Conservation (phyloP, 345 rosid species). For the Syzygium oleosum region DNA sequence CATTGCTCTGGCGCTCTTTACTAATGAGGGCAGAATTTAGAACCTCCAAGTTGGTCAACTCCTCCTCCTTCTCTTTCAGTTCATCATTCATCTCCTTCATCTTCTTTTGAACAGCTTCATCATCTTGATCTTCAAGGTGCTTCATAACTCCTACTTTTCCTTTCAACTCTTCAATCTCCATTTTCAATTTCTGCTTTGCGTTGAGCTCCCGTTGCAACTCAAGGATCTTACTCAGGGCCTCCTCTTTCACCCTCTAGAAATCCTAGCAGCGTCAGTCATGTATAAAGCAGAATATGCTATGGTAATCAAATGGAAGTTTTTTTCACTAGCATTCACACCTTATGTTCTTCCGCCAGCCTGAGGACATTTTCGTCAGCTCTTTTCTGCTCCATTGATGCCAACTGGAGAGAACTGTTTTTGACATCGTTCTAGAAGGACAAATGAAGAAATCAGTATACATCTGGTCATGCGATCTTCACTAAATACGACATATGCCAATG, state of each 20-base stretch:
- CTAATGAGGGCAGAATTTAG: slow-evolving; percentile 25
- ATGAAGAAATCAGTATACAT: slow-evolving; percentile 6
- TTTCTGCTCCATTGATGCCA: slow-evolving; percentile 76
- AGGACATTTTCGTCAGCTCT: slow-evolving; percentile 68
- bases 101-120: slow-evolving; percentile 48
- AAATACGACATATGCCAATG: neutral
- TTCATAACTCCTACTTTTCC: slow-evolving; percentile 78
- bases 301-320: neutral
- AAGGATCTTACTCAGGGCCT: slow-evolving; percentile 47
- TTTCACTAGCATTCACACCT: slow-evolving; percentile 25
- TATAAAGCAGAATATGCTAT: neutral
- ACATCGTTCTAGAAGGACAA: slow-evolving; percentile 36
- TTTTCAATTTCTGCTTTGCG: slow-evolving; percentile 69
- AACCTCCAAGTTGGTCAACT: slow-evolving; percentile 19
- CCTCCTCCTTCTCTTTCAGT: slow-evolving; percentile 41
- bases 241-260: slow-evolving; percentile 73
- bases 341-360: slow-evolving; percentile 69
- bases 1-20: slow-evolving; percentile 52
- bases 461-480: neutral
- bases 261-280: neutral
- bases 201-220: slow-evolving; percentile 59
- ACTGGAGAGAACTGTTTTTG: slow-evolving; percentile 51
- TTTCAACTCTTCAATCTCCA: slow-evolving; percentile 81
- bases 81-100: slow-evolving; percentile 66
- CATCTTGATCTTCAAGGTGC: slow-evolving; percentile 73